phyloP scores from a whole-genome alignment of 495 filamentous ascomycete species.

The Penicilliopsis zonata region DNA sequence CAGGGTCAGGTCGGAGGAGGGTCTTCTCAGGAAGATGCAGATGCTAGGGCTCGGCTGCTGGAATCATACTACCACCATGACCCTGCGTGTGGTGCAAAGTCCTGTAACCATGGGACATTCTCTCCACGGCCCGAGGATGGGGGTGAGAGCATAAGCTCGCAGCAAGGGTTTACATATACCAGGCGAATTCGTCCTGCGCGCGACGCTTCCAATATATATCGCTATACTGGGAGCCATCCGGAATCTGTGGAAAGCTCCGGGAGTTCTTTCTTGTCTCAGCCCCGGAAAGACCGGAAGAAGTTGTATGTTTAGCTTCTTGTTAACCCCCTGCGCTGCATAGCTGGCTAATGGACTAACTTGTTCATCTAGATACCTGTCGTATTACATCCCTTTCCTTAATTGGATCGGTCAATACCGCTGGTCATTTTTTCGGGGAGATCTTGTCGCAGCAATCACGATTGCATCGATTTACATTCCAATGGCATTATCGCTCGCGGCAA shows the following conservation, averaged over 20 bases:
- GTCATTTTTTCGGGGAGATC: constrained; percentile 73
- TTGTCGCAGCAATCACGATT: constrained; percentile 77
- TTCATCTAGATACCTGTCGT: constrained; percentile 65
- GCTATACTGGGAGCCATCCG: constrained; percentile 7
- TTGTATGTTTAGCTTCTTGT: constrained; percentile 14
- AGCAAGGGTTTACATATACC: constrained; percentile 13
- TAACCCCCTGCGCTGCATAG: neutral
- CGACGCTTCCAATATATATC: constrained; percentile 4
- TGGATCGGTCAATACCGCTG: constrained; percentile 80
- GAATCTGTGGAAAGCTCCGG: constrained; percentile 17
- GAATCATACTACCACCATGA: constrained; percentile 24
- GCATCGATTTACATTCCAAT: constrained; percentile 97
- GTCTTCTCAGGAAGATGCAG: constrained; percentile 7
- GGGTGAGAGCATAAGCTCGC: constrained; percentile 18
- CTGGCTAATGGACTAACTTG: constrained; percentile 8
- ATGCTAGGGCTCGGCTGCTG: constrained; percentile 24
- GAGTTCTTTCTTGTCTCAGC: constrained; percentile 15
- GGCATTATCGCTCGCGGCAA: constrained; percentile 86
- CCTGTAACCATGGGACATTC: constrained; percentile 71
- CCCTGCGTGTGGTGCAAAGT: constrained; percentile 26
- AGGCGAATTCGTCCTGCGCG: constrained; percentile 4
- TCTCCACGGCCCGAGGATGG: constrained; percentile 50
- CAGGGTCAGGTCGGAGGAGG: constrained; percentile 1
- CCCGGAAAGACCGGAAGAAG: constrained; percentile 20
- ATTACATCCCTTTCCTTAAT: constrained; percentile 83